Base-by-base conservation (phyloP, 345 rosid genomes). In the Erucastrum elatum region DNA sequence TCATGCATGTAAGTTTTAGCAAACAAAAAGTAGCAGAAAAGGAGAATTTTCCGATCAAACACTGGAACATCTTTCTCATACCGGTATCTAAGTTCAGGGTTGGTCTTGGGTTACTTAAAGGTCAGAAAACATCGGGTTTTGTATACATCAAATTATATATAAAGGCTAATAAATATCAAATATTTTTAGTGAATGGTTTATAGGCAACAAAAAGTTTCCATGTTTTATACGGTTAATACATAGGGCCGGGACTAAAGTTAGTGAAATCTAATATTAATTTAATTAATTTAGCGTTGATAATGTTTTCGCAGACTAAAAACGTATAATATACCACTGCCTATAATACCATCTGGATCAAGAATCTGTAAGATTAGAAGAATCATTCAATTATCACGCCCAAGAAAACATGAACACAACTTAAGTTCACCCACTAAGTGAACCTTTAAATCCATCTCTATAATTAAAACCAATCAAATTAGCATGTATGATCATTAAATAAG, bases 301-400 rank as follows among this genome's bases (percentile, higher is more conserved):
- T 6, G 9, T 31, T 62, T 29, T 59, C 12, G 11, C 6, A 17
- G 29, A 56, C 8, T 56, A 2, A 8, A n/a, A 58, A 21, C 13
- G 30, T 58, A 58, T 21, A 21, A 21, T 21, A 58, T 58, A 29
- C 17, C 37, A 30, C 53, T 41, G 13, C 49, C 10, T 41, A 41
- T 41, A 41, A 41, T 41, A 41, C 49, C 65, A 29, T 29, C 10
- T 61, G 4, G 37, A 75, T 34, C 78, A 65, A 66, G 41, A 35
- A 55, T 34, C 39, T 35, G n/a, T n/a, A 10, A 26, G 60, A 29
- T 1, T 10, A 16, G 61, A 41, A 10, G 59, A 75, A 30, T 33
- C 17, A 69, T 61, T 44, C 8, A 76, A 61, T 4, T 35, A 65
- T 37, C 35, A 8, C 37, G 4, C 35, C 26, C 1, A 15, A 29